These are phyloP conservation scores for Niebla homalea DNA, from an alignment of 495 filamentous ascomycete species.

Conservation along the genomic window DNA sequence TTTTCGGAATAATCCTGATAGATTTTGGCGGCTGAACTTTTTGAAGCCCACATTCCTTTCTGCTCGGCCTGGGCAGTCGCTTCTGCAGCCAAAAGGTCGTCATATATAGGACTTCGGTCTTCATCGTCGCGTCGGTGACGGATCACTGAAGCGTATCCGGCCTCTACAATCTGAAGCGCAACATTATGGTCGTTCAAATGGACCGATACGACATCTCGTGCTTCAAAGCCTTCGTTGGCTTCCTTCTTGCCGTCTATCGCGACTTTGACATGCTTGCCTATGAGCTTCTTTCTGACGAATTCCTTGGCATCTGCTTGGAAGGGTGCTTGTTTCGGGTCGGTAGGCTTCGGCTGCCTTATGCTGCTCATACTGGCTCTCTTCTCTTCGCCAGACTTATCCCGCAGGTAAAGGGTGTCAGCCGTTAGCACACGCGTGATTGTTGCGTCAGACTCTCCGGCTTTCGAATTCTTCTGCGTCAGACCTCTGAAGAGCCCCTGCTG, in stretches of 20 bases:
- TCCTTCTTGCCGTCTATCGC: constrained; percentile 82
- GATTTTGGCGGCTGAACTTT: constrained; percentile 63
- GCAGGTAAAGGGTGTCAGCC: constrained; percentile 77
- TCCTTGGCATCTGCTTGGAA: constrained; percentile 92
- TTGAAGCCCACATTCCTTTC: constrained; percentile 89
- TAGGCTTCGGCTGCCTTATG: constrained; percentile 76
- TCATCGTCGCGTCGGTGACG: constrained; percentile 82
- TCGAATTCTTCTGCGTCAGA: constrained; percentile 49
- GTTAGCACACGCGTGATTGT: constrained; percentile 73
- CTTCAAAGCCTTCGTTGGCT: constrained; percentile 81
- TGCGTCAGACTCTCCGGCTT: constrained; percentile 53
- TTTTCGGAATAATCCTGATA: constrained; percentile 85
- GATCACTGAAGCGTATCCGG: constrained; percentile 85
- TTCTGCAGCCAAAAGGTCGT: constrained; percentile 80
- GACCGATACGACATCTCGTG: constrained; percentile 85
- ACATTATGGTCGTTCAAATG: constrained; percentile 75
- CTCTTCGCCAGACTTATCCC: constrained; percentile 70
- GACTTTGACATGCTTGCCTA: constrained; percentile 87
- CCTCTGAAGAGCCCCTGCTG: constrained; percentile 66
- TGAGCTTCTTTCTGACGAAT: constrained; percentile 81
- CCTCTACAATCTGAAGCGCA: constrained; percentile 70
- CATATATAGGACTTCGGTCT: constrained; percentile 85
- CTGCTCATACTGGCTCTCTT: constrained; percentile 88
- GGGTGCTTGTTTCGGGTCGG: constrained; percentile 68
- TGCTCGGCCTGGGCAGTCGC: constrained; percentile 68